Evolutionary conservation across 192 early-diverging fungal genomes (phyloP).

Genomic region (Endogone sp.): DNA sequence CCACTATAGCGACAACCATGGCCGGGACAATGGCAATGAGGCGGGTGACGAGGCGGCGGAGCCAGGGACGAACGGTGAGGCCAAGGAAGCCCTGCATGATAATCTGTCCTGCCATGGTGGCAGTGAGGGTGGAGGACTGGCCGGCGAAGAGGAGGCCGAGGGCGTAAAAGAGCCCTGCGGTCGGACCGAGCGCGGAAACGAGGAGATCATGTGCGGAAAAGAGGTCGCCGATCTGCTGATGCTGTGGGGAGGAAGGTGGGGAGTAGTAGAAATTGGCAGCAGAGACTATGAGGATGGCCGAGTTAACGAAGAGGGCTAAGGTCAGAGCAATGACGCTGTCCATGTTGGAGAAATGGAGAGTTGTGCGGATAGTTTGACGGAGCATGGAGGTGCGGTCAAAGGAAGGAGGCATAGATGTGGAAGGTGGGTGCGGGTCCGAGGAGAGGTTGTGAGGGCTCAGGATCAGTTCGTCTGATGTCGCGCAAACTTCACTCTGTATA

Average conservation of each 20-base stretch:
- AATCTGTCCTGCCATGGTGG: slow-evolving; percentile 83
- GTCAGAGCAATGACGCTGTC: slow-evolving; percentile 66
- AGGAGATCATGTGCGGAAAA: slow-evolving; percentile 63
- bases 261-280: slow-evolving; percentile 65
- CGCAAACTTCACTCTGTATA: no score
- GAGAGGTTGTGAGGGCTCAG: neutral
- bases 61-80: slow-evolving; percentile 54
- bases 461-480: no score
- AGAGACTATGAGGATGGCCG: slow-evolving; percentile 76
- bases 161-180: slow-evolving; percentile 69
- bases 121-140: slow-evolving; percentile 74
- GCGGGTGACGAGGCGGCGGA: slow-evolving; percentile 68
- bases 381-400: neutral
- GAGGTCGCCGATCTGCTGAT: slow-evolving; percentile 52
- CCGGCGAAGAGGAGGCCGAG: slow-evolving; percentile 73
- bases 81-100: slow-evolving; percentile 80
- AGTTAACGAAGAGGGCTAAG: slow-evolving; percentile 74
- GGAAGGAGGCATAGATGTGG: neutral
- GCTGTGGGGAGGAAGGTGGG: neutral
- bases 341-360: slow-evolving; percentile 49
- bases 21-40: slow-evolving; percentile 70
- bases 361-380: slow-evolving; percentile 28
- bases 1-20: slow-evolving; percentile 57
- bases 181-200: slow-evolving; percentile 49
- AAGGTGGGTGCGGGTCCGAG: neutral